Evolutionary conservation across 495 filamentous ascomycete species (phyloP), one percentile per base, ranked within the genome.

Genomic region (Penicillium herquei): DNA sequence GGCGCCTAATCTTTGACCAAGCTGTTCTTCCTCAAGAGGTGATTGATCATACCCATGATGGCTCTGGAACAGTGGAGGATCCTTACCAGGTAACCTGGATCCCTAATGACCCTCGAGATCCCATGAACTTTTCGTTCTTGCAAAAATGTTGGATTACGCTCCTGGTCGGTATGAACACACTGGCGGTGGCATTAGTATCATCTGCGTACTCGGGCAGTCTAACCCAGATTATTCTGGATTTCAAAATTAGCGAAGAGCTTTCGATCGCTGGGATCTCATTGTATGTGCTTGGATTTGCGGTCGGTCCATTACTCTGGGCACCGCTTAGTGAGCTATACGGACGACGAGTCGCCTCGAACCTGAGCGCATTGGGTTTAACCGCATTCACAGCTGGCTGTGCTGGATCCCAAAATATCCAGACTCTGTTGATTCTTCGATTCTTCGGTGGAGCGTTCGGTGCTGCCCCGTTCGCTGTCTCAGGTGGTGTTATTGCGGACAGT

Each of bases 21-120:
- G 62, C 67, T 48, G 49, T 66, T 37, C 34, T 79, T 26, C 74
- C 70, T 0, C 55, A 62, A 3, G 67, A 66, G 31, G 76, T 87
- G 13, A 45, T 78, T 42, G 72, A 78, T 31, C 75, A 77, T 56
- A 53, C 68, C 0, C 88, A 87, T 62, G 57, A 67, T 33, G 87
- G 87, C 1, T 61, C 72, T 1, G 87, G 87, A 39, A 89, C 86
- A 9, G 66, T 75, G 34, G 79, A 83, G 5, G 79, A 85, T 32
- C 87, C 87, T 2, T 89, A 80, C 55, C 61, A 87, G 26, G 84
- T 89, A 55, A 80, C 83, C 31, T 89, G 81, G 66, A 74, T 89
- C 0, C 77, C 78, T 5, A 62, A 81, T 21, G 87, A 90, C 66
- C 69, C 73, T 1, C 72, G 79, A 43, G 82, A 89, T 67, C 82